Evolutionary conservation across 305 asterid genomes (phyloP), one percentile per base, ranked within the genome.

Genomic region (Striga hermonthica): DNA sequence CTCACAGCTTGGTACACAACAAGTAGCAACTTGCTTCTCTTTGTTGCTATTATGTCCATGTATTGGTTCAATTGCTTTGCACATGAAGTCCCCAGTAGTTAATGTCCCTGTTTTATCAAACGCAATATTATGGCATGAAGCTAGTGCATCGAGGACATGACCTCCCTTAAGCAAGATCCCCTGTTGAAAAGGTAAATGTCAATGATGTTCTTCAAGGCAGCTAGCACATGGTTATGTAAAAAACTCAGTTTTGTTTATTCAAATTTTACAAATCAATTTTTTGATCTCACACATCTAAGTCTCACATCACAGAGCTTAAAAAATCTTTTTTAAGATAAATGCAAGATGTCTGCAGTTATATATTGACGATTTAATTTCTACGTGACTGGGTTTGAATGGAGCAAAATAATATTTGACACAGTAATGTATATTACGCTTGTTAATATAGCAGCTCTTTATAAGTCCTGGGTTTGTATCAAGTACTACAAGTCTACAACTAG

Each of bases 21-120:
- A 90, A 8, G 88, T 77, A 69, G 78, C 82, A 72, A 70, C 50
- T 65, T 64, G 76, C 37, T 67, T 76, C 75, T 74, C 74, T 40
- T 68, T 64, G 65, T 62, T 70, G 60, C 74, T 69, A 50, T 62
- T 70, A 75, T 94, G 99, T 64, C 99, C 99, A 71, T 80, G 97
- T 70, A 94, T 94, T 44, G 99, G 99, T 77, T 94, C 99, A 73
- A 94, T 94, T 64, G 99, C 99, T 86, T 86, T 94, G 78, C 99
- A 94, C 76, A 81, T 78, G 82, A 94, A 90, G 71, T 94, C 95
- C 34, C 99, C 99, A 57, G 98, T 94, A 3, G 99, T 94, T 80
- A 94, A 77, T 37, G 99, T 94, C 67, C 99, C 99, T 22, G 99
- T 94, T 86, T 94, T 94, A 79, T 94, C 99, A 77, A 94, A 94